Conservation (phyloP, 257 asterid genomes). For the Solanum microdontum region DNA sequence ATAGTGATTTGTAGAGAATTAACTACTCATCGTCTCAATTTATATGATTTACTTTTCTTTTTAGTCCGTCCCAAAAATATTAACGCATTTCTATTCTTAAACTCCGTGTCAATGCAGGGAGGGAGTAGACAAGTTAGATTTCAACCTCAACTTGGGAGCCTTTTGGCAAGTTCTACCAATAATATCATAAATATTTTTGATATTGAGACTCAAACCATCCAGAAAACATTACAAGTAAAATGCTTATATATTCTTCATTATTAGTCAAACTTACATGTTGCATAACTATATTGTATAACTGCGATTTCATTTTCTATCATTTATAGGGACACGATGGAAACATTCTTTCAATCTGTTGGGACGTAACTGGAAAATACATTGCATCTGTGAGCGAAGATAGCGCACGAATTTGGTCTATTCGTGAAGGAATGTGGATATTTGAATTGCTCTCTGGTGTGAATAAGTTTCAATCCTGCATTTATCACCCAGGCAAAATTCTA, state of each 20-base stretch:
- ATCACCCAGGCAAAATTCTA: background rate
- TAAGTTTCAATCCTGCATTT: background rate
- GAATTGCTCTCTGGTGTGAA: background rate
- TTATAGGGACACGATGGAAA: background rate
- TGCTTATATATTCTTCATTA: background rate
- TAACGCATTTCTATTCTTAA: background rate
- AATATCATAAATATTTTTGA: background rate
- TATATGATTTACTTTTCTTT: too few species aligned
- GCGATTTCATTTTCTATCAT: background rate
- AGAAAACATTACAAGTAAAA: background rate
- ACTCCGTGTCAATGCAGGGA: background rate
- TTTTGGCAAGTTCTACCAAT: background rate
- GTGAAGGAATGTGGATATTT: background rate
- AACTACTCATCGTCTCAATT: background rate
- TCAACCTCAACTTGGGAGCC: background rate
- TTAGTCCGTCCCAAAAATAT: accelerated
- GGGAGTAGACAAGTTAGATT: background rate
- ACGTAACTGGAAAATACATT: background rate
- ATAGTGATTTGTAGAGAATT: background rate
- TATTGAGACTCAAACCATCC: background rate
- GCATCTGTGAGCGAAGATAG: background rate
- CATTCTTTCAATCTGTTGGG: background rate
- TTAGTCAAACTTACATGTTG: background rate
- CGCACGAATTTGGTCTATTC: background rate
- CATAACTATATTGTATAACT: background rate